Conservation (phyloP, 805 yeast genomes). For the Pichia cabralensis region DNA sequence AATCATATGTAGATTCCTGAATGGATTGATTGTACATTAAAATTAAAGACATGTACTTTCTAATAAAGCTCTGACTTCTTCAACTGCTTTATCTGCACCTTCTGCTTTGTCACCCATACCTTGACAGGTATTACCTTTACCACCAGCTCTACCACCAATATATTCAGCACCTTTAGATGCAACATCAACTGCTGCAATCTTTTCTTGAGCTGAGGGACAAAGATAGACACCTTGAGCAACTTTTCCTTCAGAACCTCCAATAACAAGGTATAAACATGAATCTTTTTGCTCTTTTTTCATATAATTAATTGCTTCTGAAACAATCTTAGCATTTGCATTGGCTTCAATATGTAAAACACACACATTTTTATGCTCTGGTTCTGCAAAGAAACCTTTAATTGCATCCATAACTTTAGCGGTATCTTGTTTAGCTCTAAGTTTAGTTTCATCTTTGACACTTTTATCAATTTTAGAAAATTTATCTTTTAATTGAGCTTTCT, state of each 20-base stretch:
- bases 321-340: slow-evolving; percentile 82
- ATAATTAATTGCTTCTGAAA: slow-evolving; percentile 82
- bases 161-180: slow-evolving; percentile 59
- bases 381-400: slow-evolving; percentile 61
- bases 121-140: slow-evolving; percentile 92
- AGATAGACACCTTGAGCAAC: slow-evolving; percentile 95
- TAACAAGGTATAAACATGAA: slow-evolving; percentile 69
- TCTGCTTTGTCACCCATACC: slow-evolving; percentile 87
- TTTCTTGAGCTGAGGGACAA: slow-evolving; percentile 55
- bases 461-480: slow-evolving; percentile 76
- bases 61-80: slow-evolving; percentile 53
- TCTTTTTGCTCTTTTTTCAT: slow-evolving; percentile 68
- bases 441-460: slow-evolving; percentile 76
- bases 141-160: slow-evolving; percentile 98
- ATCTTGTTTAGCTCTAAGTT: slow-evolving; percentile 82
- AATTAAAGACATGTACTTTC: slow-evolving; percentile 37
- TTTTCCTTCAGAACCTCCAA: slow-evolving; percentile 49
- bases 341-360: slow-evolving; percentile 63
- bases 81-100: slow-evolving; percentile 65
- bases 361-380: slow-evolving; percentile 40
- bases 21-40: too few relatives aligned
- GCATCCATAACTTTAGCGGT: slow-evolving; percentile 70
- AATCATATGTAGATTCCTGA: too few relatives aligned
- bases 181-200: slow-evolving; percentile 64
- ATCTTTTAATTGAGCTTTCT: slow-evolving; percentile 66